phyloP scores from a whole-genome alignment of 306 rosid genomes.

The Cicer arietinum region DNA sequence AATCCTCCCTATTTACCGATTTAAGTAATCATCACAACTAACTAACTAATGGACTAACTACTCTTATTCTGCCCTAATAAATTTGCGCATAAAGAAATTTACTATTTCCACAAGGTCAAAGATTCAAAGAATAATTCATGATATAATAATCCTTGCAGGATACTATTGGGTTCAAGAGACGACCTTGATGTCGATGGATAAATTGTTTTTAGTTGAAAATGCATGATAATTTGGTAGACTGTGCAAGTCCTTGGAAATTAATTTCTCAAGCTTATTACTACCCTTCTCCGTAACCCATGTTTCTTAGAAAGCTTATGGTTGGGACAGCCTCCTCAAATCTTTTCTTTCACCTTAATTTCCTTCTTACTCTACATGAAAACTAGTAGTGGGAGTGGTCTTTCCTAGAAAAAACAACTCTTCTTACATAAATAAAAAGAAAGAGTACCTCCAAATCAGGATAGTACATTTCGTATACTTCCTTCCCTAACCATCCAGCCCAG shows the following conservation, averaged over 20 bases:
- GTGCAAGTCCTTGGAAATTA: too few relatives aligned
- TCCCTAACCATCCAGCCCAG: too few relatives aligned
- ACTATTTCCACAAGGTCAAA: not conserved
- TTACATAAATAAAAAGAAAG: too few relatives aligned
- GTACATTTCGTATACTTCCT: too few relatives aligned
- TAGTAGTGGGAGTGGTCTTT: slow-evolving; percentile 1
- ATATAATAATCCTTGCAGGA: not conserved
- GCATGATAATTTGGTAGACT: not conserved
- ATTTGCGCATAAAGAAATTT: not conserved
- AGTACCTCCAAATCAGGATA: too few relatives aligned
- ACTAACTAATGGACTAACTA: not conserved
- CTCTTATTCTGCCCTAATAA: not conserved
- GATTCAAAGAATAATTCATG: not conserved
- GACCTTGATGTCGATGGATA: not conserved
- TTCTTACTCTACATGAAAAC: slow-evolving; percentile 17
- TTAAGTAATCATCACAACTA: not conserved
- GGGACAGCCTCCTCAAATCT: not conserved
- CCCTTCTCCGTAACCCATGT: too few relatives aligned
- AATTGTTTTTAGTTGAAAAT: not conserved
- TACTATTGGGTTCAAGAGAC: not conserved
- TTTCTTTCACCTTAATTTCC: not conserved
- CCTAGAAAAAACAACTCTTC: slow-evolving; percentile 14
- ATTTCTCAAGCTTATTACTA: too few relatives aligned
- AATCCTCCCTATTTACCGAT: not conserved
- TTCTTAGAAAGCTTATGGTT: too few relatives aligned